Conservation (phyloP, 1,284 basidiomycete species). For the Puccinia triticina region DNA sequence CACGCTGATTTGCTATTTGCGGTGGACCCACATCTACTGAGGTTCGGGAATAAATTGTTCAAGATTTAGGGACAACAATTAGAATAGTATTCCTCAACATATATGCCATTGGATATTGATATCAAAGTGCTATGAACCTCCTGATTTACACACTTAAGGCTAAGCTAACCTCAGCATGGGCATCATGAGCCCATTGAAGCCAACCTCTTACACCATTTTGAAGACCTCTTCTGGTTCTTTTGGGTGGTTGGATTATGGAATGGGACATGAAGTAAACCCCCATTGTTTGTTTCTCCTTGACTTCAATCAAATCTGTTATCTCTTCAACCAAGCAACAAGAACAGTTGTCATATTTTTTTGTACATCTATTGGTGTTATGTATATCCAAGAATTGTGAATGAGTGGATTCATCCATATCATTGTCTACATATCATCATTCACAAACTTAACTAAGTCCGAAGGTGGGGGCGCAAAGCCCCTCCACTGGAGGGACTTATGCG, state of each 20-base stretch:
- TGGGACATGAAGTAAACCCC: slow-evolving; percentile 84
- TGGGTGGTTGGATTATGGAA: slow-evolving; percentile 90
- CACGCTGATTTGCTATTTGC: slow-evolving; percentile 80
- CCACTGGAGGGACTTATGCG: too few species aligned
- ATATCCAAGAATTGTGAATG: too few species aligned
- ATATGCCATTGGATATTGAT: too few species aligned
- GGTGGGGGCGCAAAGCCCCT: too few species aligned
- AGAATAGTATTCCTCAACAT: too few species aligned
- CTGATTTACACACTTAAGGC: slow-evolving; percentile 67
- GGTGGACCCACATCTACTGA: slow-evolving; percentile 75
- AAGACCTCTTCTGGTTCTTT: slow-evolving; percentile 86
- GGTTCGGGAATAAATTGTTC: slow-evolving; percentile 94
- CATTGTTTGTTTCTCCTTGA: not conserved
- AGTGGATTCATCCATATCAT: too few species aligned
- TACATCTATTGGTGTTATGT: slow-evolving; percentile 17
- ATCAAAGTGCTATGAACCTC: slow-evolving; percentile 67
- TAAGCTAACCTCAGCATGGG: slow-evolving; percentile 63
- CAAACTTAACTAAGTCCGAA: too few species aligned
- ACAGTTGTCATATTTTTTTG: slow-evolving; percentile 28
- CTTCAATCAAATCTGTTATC: too few species aligned
- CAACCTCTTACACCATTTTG: slow-evolving; percentile 74
- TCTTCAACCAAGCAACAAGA: too few species aligned
- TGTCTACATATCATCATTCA: too few species aligned
- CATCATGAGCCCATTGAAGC: slow-evolving; percentile 65
- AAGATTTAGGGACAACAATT: slow-evolving; percentile 78